Conservation (phyloP, 2,329 filamentous ascomycete species). For the Talaromyces marneffei region DNA sequence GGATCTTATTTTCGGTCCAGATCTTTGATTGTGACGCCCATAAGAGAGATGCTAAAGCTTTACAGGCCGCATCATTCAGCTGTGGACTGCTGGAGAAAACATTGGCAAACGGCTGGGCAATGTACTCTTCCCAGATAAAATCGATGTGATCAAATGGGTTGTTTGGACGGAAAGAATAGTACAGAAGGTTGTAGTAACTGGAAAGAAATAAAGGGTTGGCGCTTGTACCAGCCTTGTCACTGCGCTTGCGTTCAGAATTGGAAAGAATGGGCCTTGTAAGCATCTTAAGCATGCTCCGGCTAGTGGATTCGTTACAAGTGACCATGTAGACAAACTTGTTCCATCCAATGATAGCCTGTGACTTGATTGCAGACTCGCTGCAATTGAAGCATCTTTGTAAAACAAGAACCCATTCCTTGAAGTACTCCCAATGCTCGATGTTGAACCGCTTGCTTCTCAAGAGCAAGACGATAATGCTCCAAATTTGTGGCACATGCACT, state of each 20-base stretch:
- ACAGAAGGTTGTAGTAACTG: conserved; percentile 73
- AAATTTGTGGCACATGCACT: conserved; percentile 73
- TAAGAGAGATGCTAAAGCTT: conserved; percentile 66
- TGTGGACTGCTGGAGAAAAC: conserved; percentile 47
- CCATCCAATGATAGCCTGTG: conserved; percentile 79
- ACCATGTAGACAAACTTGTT: conserved; percentile 73
- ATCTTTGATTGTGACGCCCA: conserved; percentile 47
- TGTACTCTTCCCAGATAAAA: conserved; percentile 69
- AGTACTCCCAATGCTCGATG: conserved; percentile 63
- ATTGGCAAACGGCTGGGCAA: conserved; percentile 58
- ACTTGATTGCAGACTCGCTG: conserved; percentile 62
- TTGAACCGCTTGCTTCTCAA: conserved; percentile 57
- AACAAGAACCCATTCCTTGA: conserved; percentile 68
- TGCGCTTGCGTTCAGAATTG: conserved; percentile 62
- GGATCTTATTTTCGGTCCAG: conserved; percentile 70
- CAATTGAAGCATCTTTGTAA: conserved; percentile 82
- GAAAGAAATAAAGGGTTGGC: conserved; percentile 57
- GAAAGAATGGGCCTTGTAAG: conserved; percentile 63
- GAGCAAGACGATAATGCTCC: conserved; percentile 76
- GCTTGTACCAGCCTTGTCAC: conserved; percentile 43
- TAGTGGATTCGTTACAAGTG: conserved; percentile 56
- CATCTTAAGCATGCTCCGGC: conserved; percentile 53
- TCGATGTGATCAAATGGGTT: conserved; percentile 63
- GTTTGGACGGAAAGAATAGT: conserved; percentile 73
- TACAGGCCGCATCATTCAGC: conserved; percentile 57